A percentile compares a stretch with the other conserved stretches of the same genome.
Conservation (phyloP, 768 basidiomycete species). For the Hericium erinaceus region DNA sequence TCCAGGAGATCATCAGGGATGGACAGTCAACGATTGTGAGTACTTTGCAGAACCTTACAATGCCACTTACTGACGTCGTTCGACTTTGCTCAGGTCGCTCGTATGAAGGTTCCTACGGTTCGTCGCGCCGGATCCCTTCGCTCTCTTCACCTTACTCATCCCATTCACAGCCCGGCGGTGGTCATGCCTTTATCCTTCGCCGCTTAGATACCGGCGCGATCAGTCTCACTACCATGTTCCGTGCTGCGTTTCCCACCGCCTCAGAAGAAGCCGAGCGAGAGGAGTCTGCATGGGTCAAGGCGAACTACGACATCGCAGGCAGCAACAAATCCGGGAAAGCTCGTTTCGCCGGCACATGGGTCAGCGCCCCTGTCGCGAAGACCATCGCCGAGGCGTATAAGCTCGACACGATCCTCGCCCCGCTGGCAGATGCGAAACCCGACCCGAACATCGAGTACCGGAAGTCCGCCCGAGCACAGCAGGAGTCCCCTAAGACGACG, state of each 20-base stretch:
- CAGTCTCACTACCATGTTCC: slow-evolving; percentile 93
- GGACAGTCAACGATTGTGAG: slow-evolving; percentile 78
- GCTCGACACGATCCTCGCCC: slow-evolving; percentile 49
- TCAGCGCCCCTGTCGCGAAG: slow-evolving; percentile 53
- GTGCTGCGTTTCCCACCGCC: slow-evolving; percentile 84
- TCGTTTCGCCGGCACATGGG: slow-evolving; percentile 90
- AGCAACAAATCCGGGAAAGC: slow-evolving; percentile 54
- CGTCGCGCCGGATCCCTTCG: slow-evolving; percentile 4
- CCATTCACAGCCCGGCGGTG: slow-evolving; percentile 38
- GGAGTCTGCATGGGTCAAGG: slow-evolving; percentile 80
- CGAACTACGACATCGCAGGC: slow-evolving; percentile 62
- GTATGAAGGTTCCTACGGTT: slow-evolving; percentile 82
- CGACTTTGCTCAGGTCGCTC: slow-evolving; percentile 53
- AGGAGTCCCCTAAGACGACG: slow-evolving; percentile 16
- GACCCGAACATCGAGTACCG: slow-evolving; percentile 76
- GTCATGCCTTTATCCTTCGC: slow-evolving; percentile 90
- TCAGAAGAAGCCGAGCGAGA: slow-evolving; percentile 65
- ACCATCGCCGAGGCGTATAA: slow-evolving; percentile 61
- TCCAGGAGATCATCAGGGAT: slow-evolving; percentile 84
- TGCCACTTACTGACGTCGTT: slow-evolving; percentile 7
- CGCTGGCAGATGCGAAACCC: slow-evolving; percentile 62
- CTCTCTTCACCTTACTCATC: slow-evolving; percentile 16
- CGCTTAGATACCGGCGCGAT: slow-evolving; percentile 91
- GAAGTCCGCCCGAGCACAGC: slow-evolving; percentile 43
- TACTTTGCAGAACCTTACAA: slow-evolving; percentile 7